A percentile compares a stretch with the other conserved stretches of the same genome.
These are phyloP conservation scores for Pueraria montana DNA, from an alignment of 306 rosid species.

Conservation along the genomic window DNA sequence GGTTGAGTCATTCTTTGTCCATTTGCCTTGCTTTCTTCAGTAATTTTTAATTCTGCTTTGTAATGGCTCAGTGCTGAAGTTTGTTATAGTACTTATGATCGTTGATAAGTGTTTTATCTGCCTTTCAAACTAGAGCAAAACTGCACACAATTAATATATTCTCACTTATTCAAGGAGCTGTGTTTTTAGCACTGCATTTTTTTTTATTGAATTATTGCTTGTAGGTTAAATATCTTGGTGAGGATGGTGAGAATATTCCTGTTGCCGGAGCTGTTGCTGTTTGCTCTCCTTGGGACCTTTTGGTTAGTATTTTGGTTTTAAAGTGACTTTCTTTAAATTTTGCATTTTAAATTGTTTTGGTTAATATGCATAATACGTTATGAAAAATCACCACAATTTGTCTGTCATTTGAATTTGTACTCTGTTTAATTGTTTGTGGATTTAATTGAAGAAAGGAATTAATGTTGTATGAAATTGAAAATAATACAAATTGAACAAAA, in stretches of 20 bases:
- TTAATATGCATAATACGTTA: slow-evolving; percentile 5
- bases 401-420: slow-evolving; percentile 22
- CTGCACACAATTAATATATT: slow-evolving; percentile 9
- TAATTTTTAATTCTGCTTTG: background rate
- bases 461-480: background rate
- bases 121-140: slow-evolving; percentile 18
- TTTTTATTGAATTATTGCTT: slow-evolving; percentile 40
- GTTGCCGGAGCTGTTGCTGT: slow-evolving; percentile 91
- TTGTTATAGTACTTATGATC: background rate
- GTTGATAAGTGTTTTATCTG: slow-evolving; percentile 9
- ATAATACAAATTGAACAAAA: background rate
- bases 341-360: slow-evolving; percentile 27
- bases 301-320: slow-evolving; percentile 71
- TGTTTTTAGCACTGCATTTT: slow-evolving; percentile 36
- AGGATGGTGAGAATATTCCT: slow-evolving; percentile 85
- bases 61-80: background rate
- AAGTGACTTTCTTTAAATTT: background rate
- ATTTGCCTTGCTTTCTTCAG: background rate
- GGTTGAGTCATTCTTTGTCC: background rate
- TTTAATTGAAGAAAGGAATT: background rate
- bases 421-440: background rate
- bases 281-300: slow-evolving; percentile 96
- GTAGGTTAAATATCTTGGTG: slow-evolving; percentile 93
- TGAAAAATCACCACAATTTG: slow-evolving; percentile 26
- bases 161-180: background rate